A percentile compares a stretch with the other conserved stretches of the same genome.
phyloP scores from a whole-genome alignment of 257 asterid species.

The Salvia splendens region DNA sequence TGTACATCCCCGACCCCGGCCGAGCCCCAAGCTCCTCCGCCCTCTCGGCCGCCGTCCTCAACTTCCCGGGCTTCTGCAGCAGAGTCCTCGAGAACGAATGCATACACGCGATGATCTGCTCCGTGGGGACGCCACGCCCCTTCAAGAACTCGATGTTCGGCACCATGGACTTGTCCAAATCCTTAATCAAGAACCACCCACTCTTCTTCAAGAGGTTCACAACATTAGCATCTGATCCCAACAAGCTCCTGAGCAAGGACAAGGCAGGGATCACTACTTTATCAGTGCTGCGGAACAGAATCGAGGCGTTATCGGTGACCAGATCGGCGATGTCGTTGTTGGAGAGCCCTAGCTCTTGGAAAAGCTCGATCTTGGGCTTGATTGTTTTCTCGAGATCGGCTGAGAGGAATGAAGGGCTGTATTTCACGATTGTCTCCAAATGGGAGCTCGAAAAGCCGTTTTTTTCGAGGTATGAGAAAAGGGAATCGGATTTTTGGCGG shows the following conservation, averaged over 20 bases:
- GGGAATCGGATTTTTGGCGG: conserved; percentile 24
- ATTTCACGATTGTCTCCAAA: conserved; percentile 34
- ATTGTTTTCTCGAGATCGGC: conserved; percentile 31
- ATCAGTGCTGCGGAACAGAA: conserved; percentile 27
- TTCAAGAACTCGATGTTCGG: conserved; percentile 42
- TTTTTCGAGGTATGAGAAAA: conserved; percentile 34
- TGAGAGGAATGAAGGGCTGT: conserved; percentile 23
- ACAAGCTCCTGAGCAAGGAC: conserved; percentile 26
- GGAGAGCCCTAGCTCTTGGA: conserved; percentile 31
- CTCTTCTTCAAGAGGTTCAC: conserved; percentile 29
- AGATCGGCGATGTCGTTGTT: conserved; percentile 32
- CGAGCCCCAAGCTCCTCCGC: conserved; percentile 33
- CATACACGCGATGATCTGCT: conserved; percentile 19
- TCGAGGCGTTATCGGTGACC: conserved; percentile 27
- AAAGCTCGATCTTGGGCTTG: conserved; percentile 43
- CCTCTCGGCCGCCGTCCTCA: conserved; percentile 34
- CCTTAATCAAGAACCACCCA: conserved; percentile 30
- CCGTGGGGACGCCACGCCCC: conserved; percentile 30
- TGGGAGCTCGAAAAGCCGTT: conserved; percentile 40
- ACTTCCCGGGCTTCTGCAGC: conserved; percentile 32
- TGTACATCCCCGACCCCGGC: conserved; percentile 24
- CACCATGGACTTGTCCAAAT: conserved; percentile 38
- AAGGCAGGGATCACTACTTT: conserved; percentile 32
- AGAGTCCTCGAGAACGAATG: conserved; percentile 33
- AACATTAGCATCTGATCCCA: conserved; percentile 33